Evolutionary conservation across 2,329 filamentous ascomycete species (phyloP).

Genomic region (Trichoderma breve): DNA sequence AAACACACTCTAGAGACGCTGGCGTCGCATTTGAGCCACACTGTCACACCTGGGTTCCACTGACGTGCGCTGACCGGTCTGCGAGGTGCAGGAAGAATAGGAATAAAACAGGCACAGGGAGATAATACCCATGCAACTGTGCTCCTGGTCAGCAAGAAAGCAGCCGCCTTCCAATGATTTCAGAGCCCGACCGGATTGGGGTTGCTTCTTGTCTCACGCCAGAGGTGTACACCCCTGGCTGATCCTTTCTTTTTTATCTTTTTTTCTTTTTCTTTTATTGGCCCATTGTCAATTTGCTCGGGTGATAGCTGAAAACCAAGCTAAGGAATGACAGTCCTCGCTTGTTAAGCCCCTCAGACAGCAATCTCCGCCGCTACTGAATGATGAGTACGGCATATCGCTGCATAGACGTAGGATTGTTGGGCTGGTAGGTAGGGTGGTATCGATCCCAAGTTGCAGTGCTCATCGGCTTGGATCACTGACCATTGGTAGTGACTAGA

Average conservation of each 20-base stretch:
- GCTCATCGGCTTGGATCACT: not conserved
- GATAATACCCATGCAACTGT: too few species aligned
- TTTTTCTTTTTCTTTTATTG: not conserved
- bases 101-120: not conserved
- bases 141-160: not conserved
- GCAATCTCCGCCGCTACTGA: not conserved
- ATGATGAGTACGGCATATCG: not conserved
- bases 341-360: not conserved
- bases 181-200: not conserved
- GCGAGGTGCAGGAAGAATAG: not conserved
- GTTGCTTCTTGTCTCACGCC: not conserved
- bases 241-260: not conserved
- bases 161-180: not conserved
- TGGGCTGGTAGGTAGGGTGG: not conserved
- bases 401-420: not conserved
- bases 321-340: not conserved
- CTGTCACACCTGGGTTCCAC: not conserved
- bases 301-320: not conserved
- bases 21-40: not conserved
- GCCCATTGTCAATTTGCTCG: not conserved
- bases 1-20: not conserved
- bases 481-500: not conserved
- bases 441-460: not conserved
- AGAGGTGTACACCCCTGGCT: not conserved
- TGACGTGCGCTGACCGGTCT: constrained; percentile 5